Evolutionary conservation across 129 eudicot species (phyloP), one percentile per base, ranked within the genome.

Genomic region (Lactuca sativa): DNA sequence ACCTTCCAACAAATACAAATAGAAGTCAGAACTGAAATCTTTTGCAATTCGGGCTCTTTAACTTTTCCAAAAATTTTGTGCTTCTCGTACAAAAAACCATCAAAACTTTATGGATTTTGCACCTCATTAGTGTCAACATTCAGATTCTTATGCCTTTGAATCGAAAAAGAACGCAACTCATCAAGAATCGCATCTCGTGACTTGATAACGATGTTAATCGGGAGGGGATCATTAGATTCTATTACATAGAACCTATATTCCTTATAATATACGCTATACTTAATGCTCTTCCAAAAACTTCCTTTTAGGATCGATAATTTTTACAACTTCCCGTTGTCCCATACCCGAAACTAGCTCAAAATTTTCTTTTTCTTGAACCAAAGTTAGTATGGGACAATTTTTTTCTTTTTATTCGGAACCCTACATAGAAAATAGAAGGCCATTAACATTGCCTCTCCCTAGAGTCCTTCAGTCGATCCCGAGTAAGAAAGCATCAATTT

Each of bases 181-280:
- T 57, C 62, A 57, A 57, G 16, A 15, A 57, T 57, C 16, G 62
- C 33, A 57, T 57, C 62, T 18, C 62, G 17, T 21, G 62, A 57
- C 21, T 18, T 32, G 17, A 57, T 57, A 9, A 57, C 33, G 9
- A 32, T 16, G 33, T 57, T 25, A 13, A 57, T 12, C 4, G 62
- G 8, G 3, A 56, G 9, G 30, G 7, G 16, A 25, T 56, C 61
- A 56, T 56, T 56, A 14, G 17, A 4, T 17, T 56, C 61, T 2
- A 56, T 56, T 6, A 56, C 61, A 56, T 56, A 56, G 31, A 56
- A 56, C 16, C 61, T 56, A 56, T 56, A 56, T 4, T 37, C 44
- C 44, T 40, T 40, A 8, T 1, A 40, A 40, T 40, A 8, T 8
- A 5, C 44, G 7, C 1, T 8, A 8, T 40, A 40, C 9, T 8